Evolutionary conservation across 495 filamentous ascomycete genomes (phyloP), one percentile per base, ranked within the genome.

Genomic region (Talaromyces trachyspermus): DNA sequence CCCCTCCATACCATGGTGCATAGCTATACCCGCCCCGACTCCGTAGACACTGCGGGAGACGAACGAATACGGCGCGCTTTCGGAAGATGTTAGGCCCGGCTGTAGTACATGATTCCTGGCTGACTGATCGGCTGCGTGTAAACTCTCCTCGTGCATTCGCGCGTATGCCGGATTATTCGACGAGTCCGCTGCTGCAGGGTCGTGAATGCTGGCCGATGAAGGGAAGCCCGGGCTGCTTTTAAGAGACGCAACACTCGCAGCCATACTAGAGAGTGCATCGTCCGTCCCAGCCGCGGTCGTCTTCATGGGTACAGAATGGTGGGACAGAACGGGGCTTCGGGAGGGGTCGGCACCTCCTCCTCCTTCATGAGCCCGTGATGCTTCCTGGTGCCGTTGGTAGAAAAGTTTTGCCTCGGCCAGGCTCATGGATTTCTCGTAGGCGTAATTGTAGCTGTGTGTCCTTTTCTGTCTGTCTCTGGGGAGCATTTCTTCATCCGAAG

Each of bases 381-480:
- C 78, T 17, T 82, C 67, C 63, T 89, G 86, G 64, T 88, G 89
- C 49, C 88, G 77, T 58, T 95, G 92, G 64, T 95, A 98, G 70
- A 96, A 90, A 23, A 95, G 74, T 61, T 92, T 96, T 27, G 91
- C 87, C 57, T 98, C 91, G 17, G 84, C 77, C 65, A 96, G 88
- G 50, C 81, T 88, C 76, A 91, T 80, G 51, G 87, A 85, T 57
- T 90, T 92, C 61, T 98, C 91, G 48, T 82, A 81, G n/a, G 86
- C 79, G 58, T 85, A 82, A 63, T 92, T 86, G 63, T 89, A 92
- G 52, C 84, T 87, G 5, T 88, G 82, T 2, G 88, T 94, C 65
- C 80, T 87, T 49, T 80, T 75, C 51, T 86, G 84, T 45, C 78
- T 75, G 60, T 94, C 88, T 62, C 88, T 70, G 36, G 80, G 78